Base-by-base conservation (phyloP, 2,329 filamentous ascomycete species). In the Sporothrix schenckii region DNA sequence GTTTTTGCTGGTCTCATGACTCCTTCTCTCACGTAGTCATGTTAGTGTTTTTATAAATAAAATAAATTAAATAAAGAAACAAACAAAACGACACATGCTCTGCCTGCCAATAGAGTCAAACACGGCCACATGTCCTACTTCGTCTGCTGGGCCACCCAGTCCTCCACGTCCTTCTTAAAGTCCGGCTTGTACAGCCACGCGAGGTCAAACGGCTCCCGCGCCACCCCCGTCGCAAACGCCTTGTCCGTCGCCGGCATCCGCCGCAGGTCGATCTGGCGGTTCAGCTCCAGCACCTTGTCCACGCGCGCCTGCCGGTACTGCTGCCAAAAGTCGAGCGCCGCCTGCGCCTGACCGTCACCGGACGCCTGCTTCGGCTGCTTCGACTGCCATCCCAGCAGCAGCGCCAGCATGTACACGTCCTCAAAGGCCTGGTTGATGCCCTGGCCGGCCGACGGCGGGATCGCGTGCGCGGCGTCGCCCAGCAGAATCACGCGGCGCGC, bases 401-500 rank as follows among this genome's bases (percentile, higher is more conserved):
- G 27, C 2, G 73, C 73, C 1, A 76, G 71, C 10, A 65, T 68
- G 54, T 69, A 72, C 7, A 73, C 74, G 61, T 76, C 75, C 24
- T 76, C 75, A 41, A 76, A 74, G 2, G 75, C 75, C 65, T 74
- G 73, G 52, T 73, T 73, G 6, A 74, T 73, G 14, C 76, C 76
- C 71, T 85, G 83, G 0, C 83, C 83, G 0, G 82, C 81, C 0
- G 80, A 80, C 0, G 83, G 83, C 0, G 83, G 83, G 16, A 85
- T 81, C 0, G 82, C 83, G 67, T 85, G 83, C 0, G 83, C 83
- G 4, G 81, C 82, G 41, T 85, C 83, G 0, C 83, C 83, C 0
- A 85, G 74, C 19, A 87, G 81, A 2, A 84, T 69, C 0, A 84
- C 81, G 0, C 80, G 76, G 0, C 76, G 74, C 27, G 75, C 69